Evolutionary conservation across 1,284 basidiomycete species (phyloP), one percentile per base, ranked within the genome.

Genomic region (Amylostereum areolatum): DNA sequence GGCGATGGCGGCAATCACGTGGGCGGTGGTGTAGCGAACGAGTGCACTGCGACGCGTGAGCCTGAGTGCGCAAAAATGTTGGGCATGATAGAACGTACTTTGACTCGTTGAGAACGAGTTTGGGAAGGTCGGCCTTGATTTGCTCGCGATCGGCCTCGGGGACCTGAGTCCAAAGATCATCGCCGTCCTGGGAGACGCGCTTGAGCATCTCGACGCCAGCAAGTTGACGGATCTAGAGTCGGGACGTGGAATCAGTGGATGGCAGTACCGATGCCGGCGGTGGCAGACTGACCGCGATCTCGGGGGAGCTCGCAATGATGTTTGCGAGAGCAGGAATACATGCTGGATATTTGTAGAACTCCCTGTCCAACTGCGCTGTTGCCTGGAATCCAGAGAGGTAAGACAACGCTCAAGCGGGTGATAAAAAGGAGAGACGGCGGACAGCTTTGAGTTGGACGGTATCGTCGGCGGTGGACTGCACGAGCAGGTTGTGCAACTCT

Each of bases 201-300:
- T 99, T 99, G 59, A 97, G 80, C 62, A 98, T 77, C 73, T 99
- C 97, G 51, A 99, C 95, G 18, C 95, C 93, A 45, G 95, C 92
- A 24, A 99, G 82, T 82, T 99, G 97, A 49, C 95, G 90, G 53
- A 97, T 85, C 93, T 97, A n/a, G n/a, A n/a, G n/a, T n/a, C n/a
- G n/a, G n/a, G n/a, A n/a, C n/a, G n/a, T n/a, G n/a, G n/a, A n/a
- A n/a, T n/a, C n/a, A n/a, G n/a, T n/a, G n/a, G n/a, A n/a, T n/a
- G n/a, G n/a, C n/a, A n/a, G n/a, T n/a, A n/a, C n/a, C n/a, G n/a
- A n/a, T n/a, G n/a, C n/a, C n/a, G n/a, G n/a, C n/a, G n/a, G n/a
- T n/a, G n/a, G n/a, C n/a, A n/a, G n/a, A 73, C 82, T 61, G 60
- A 88, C 85, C 29, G 81, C 62, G 57, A 74, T 71, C 61, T 95